phyloP scores from a whole-genome alignment of 2,329 filamentous ascomycete genomes.

The Penicillium sp. region DNA sequence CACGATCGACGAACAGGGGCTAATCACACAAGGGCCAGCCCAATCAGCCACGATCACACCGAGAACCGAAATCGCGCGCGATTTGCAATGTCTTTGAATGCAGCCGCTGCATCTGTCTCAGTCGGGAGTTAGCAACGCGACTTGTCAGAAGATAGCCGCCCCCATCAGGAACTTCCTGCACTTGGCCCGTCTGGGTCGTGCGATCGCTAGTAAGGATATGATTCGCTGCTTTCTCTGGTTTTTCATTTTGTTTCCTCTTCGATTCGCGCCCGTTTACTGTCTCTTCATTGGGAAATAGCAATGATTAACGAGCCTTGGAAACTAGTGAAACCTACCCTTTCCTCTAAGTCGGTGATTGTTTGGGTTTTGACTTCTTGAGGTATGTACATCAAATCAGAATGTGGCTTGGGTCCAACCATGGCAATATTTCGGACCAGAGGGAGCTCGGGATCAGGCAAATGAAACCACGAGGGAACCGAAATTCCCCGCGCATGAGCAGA shows the following conservation, averaged over 20 bases:
- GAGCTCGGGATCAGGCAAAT: background rate
- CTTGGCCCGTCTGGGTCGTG: slow-evolving; percentile 6
- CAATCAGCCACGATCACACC: slow-evolving; percentile 22
- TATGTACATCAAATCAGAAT: background rate
- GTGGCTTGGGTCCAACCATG: background rate
- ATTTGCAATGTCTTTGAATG: slow-evolving; percentile 16
- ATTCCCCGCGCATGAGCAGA: background rate
- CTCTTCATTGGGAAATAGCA: background rate
- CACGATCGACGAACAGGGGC: slow-evolving; percentile 19
- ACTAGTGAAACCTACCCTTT: background rate
- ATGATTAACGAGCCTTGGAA: background rate
- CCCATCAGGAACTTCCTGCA: slow-evolving; percentile 3
- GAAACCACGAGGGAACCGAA: background rate
- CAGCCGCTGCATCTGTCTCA: slow-evolving; percentile 17
- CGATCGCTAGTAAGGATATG: background rate
- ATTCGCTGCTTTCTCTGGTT: slow-evolving; percentile 2
- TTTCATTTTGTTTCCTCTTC: background rate
- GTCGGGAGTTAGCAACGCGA: slow-evolving; percentile 14
- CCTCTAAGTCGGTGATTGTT: background rate
- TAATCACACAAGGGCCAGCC: slow-evolving; percentile 10
- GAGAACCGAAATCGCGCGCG: slow-evolving; percentile 5
- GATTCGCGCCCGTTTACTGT: background rate
- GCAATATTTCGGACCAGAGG: background rate
- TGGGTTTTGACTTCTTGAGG: background rate
- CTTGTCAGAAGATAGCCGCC: slow-evolving; percentile 21